These are phyloP conservation scores for Candida sanyaensis DNA, from an alignment of 1,139 yeast species.

Conservation along the genomic window DNA sequence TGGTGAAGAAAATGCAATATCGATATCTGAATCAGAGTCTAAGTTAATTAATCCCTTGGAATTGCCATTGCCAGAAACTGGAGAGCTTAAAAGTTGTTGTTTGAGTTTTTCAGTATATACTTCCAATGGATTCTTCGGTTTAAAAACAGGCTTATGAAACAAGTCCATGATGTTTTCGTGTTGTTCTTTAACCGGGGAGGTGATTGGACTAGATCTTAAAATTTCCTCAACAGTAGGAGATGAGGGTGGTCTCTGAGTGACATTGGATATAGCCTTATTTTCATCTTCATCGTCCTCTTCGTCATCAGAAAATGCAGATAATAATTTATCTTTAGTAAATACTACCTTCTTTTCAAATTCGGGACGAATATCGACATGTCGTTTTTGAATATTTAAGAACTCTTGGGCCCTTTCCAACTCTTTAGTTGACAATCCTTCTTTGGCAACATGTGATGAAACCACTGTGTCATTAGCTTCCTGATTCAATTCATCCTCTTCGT, in stretches of 20 bases:
- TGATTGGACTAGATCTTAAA: conserved; percentile 17
- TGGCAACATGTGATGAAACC: conserved; percentile 16
- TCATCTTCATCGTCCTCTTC: conserved; percentile 19
- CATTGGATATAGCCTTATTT: conserved; percentile 2
- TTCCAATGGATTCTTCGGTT: conserved; percentile 33
- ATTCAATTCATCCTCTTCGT: conserved; percentile 42
- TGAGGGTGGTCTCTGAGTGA: conserved; percentile 6
- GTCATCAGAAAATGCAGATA: conserved; percentile 36
- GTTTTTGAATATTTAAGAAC: conserved; percentile 38
- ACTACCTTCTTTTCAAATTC: conserved; percentile 28
- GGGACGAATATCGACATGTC: conserved; percentile 35
- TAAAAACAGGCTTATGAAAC: conserved; percentile 14
- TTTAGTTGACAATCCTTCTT: conserved; percentile 20
- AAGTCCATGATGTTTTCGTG: conserved; percentile 20
- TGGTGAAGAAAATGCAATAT: conserved; percentile 14
- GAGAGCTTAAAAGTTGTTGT: conserved; percentile 25
- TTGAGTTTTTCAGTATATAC: conserved; percentile 37
- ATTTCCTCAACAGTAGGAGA: conserved; percentile 13
- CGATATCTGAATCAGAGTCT: conserved; percentile 22
- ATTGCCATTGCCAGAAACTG: conserved; percentile 18
- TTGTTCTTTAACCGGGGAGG: conserved; percentile 34
- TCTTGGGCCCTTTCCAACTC: conserved; percentile 37
- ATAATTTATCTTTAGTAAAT: conserved; percentile 35
- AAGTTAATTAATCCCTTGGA: conserved; percentile 20
- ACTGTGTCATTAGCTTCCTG: conserved; percentile 22